phyloP scores from a whole-genome alignment of 129 eudicot genomes.

The Saposhnikovia divaricata region DNA sequence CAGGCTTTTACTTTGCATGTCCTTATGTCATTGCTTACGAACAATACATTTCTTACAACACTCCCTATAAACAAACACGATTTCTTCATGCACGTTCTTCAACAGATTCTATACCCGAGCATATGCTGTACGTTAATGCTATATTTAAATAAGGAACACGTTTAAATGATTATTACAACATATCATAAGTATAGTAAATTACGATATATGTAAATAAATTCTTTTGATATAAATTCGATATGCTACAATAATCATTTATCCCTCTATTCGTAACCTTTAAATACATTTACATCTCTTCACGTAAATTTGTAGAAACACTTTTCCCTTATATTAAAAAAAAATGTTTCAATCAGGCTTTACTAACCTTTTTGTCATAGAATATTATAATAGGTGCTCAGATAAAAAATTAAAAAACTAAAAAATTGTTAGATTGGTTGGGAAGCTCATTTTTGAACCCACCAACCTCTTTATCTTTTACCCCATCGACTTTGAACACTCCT shows the following conservation, averaged over 20 bases:
- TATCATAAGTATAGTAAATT: too few species aligned
- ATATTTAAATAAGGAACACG: too few species aligned
- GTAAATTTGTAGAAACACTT: neutral
- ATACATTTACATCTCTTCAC: neutral
- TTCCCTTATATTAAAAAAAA: constrained; percentile 8
- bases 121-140: too few species aligned
- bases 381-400: neutral
- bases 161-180: too few species aligned
- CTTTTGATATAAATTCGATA: too few species aligned
- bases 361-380: neutral
- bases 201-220: too few species aligned
- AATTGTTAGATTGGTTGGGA: neutral
- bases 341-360: too few species aligned
- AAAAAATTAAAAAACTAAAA: neutral
- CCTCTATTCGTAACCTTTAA: too few species aligned
- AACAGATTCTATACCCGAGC: neutral
- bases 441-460: neutral
- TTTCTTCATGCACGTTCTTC: neutral
- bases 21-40: neutral
- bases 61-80: neutral
- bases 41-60: neutral
- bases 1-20: neutral
- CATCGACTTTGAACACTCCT: constrained; percentile 37
- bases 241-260: too few species aligned
- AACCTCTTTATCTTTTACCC: neutral